Conservation (phyloP, 2,329 filamentous ascomycete species). For the Arthrobotrys megalospora region DNA sequence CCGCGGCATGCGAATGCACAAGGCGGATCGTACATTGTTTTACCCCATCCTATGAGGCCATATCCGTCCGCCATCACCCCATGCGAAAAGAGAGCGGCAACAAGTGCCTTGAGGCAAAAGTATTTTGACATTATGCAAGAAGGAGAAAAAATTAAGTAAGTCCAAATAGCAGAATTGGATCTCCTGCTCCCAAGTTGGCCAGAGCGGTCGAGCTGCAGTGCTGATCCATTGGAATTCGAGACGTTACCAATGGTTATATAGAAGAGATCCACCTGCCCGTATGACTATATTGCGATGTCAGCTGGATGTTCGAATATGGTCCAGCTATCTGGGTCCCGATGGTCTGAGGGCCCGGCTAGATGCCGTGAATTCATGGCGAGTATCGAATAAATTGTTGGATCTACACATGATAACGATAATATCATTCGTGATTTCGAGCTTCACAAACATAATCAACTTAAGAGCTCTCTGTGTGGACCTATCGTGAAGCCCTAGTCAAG, state of each 20-base stretch:
- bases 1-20: conserved; percentile 66
- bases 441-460: background rate
- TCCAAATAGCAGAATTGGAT: background rate
- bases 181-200: background rate
- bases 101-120: conserved; percentile 8
- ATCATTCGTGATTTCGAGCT: conserved; percentile 5
- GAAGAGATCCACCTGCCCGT: background rate
- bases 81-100: background rate
- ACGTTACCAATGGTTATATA: conserved; percentile 16
- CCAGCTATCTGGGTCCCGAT: background rate
- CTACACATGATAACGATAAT: conserved; percentile 5
- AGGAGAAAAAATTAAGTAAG: background rate
- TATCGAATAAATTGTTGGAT: background rate
- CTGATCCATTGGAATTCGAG: conserved; percentile 7
- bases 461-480: conserved; percentile 28
- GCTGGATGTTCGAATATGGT: background rate
- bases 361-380: conserved; percentile 7
- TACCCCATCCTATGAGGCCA: conserved; percentile 67
- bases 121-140: conserved; percentile 3
- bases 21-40: conserved; percentile 66
- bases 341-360: background rate
- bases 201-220: conserved; percentile 12
- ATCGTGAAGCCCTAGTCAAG: conserved; percentile 17
- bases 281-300: background rate
- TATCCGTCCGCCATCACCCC: conserved; percentile 38